Percentiles rank a stretch among this genome's conserved stretches.
Evolutionary conservation across 768 basidiomycete species (phyloP).

Genomic region (Pleurotus salmoneostramineus): DNA sequence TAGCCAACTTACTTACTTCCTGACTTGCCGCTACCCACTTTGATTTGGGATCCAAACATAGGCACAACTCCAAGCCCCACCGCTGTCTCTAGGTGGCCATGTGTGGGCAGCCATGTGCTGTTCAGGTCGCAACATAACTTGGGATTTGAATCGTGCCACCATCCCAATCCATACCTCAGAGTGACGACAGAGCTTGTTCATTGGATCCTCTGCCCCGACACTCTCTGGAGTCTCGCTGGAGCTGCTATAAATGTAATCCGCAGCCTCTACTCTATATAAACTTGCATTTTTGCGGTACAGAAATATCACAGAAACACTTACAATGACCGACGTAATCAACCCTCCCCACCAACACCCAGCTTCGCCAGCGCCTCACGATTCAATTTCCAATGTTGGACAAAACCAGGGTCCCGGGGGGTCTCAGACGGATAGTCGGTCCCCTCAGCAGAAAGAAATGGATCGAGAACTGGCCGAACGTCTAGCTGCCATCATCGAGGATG

Average conservation of each 20-base stretch:
- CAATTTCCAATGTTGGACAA: background rate
- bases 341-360: background rate
- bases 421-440: background rate
- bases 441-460: conserved; percentile 13
- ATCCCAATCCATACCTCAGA: background rate
- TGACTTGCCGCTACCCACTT: background rate
- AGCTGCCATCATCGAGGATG: conserved; percentile 29
- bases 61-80: background rate
- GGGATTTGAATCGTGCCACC: background rate
- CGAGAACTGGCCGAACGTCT: conserved; percentile 28
- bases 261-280: background rate
- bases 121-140: background rate
- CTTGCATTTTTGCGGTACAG: no score
- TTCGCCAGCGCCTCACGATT: background rate
- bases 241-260: background rate
- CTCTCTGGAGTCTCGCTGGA: background rate
- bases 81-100: background rate
- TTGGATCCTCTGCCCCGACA: background rate
- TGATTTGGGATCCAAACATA: background rate
- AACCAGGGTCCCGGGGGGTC: background rate
- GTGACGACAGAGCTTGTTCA: background rate
- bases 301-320: background rate
- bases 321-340: conserved; percentile 2
- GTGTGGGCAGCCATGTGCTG: background rate
- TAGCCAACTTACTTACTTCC: no score